Percentiles rank a stretch among this genome's conserved stretches.
Conservation (phyloP, 1,284 basidiomycete genomes). For the Moesziomyces globuligerus region DNA sequence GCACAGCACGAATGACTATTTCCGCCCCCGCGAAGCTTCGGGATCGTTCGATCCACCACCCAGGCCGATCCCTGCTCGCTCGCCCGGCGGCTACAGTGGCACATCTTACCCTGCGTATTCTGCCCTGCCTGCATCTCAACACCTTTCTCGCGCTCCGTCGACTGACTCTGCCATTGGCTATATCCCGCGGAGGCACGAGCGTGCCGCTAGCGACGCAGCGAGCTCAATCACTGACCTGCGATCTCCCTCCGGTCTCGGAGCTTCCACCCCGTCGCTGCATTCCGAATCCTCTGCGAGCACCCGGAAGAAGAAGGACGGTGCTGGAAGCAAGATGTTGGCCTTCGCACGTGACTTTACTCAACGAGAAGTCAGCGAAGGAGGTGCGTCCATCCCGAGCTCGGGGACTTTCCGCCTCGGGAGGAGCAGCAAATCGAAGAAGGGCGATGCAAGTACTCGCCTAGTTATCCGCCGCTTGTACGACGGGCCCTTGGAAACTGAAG, state of each 20-base stretch:
- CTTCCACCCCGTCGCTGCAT: conserved; percentile 27
- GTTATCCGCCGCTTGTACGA: conserved; percentile 46
- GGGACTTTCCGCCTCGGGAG: conserved; percentile 24
- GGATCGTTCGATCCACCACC: conserved; percentile 3
- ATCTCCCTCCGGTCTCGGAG: conserved; percentile 6
- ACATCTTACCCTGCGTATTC: conserved; percentile 21
- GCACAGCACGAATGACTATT: conserved; percentile 19
- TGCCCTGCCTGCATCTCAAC: conserved; percentile 14
- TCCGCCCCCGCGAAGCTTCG: conserved; percentile 11
- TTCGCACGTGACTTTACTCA: conserved; percentile 33
- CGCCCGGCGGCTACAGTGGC: conserved; percentile 16
- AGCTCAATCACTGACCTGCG: conserved; percentile 17
- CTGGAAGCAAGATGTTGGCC: conserved; percentile 37
- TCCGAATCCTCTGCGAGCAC: conserved; percentile 29
- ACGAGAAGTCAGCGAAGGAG: conserved; percentile 20
- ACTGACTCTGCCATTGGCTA: conserved; percentile 18
- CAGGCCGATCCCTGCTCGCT: conserved; percentile 11
- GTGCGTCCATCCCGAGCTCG: conserved; percentile 13
- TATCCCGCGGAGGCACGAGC: conserved; percentile 15
- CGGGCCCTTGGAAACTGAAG: conserved; percentile 23
- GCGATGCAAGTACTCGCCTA: conserved; percentile 13
- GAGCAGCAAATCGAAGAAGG: conserved; percentile 29
- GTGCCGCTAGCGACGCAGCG: conserved; percentile 28
- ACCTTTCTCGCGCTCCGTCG: conserved; percentile 26
- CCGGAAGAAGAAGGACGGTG: conserved; percentile 30